Percentiles rank a stretch among this genome's conserved stretches.
Evolutionary conservation across 2,329 filamentous ascomycete species (phyloP).

Genomic region (Scedosporium minutisporum): DNA sequence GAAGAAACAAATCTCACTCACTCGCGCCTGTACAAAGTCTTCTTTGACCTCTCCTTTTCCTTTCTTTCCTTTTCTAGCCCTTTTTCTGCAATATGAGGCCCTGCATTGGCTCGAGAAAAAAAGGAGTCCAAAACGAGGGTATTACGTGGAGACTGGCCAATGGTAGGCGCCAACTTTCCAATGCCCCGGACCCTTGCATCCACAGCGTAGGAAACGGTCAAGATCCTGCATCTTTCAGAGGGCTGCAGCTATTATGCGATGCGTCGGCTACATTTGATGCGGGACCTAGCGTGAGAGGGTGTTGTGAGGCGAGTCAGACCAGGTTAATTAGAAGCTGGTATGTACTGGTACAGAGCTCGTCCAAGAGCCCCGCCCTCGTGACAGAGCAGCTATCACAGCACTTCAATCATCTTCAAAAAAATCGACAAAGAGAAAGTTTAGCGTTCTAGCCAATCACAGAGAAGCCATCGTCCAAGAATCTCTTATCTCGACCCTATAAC

Average conservation of each 20-base stretch:
- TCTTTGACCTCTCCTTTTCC: no score
- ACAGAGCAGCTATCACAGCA: slow-evolving; percentile 1
- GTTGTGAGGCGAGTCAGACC: background rate
- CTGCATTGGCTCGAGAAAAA: background rate
- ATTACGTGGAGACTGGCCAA: background rate
- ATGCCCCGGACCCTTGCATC: slow-evolving; percentile 2
- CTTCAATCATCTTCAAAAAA: slow-evolving; percentile 18
- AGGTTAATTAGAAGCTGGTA: background rate
- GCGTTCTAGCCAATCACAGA: slow-evolving; percentile 3
- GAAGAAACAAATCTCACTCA: no score
- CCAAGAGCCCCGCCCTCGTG: background rate
- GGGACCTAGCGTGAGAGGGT: background rate
- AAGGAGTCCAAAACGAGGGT: background rate
- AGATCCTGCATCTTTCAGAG: background rate
- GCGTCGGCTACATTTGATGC: background rate
- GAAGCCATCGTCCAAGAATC: background rate
- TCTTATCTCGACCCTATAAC: slow-evolving; percentile 6
- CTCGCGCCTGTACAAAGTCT: no score
- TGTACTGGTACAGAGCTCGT: background rate
- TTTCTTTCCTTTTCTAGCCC: no score
- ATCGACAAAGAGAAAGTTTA: slow-evolving; percentile 18
- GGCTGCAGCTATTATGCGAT: slow-evolving; percentile 3
- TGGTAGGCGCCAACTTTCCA: background rate
- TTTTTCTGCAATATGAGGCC: no score
- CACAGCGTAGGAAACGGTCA: background rate